Percentiles rank a stretch among this genome's conserved stretches.
Conservation (phyloP, 257 asterid genomes). For the Coffea eugenioides region DNA sequence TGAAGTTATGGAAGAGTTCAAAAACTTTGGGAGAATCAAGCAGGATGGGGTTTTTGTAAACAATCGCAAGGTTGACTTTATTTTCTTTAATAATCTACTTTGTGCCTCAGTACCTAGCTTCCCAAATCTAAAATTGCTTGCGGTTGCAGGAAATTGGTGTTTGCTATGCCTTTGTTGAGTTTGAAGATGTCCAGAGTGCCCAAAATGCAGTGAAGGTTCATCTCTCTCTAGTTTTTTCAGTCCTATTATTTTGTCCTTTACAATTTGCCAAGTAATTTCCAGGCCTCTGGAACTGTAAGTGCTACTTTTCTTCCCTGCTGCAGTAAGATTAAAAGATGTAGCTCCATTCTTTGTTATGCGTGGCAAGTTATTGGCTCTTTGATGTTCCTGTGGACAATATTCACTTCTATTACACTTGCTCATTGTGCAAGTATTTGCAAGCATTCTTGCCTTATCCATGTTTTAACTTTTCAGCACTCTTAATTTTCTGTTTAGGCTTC, state of each 20-base stretch:
- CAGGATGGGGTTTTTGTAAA: conserved; percentile 75
- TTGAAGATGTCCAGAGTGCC: conserved; percentile 71
- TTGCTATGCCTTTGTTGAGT: conserved; percentile 88
- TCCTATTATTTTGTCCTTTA: neutral
- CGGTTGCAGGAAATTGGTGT: conserved; percentile 69
- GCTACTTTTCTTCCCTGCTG: neutral
- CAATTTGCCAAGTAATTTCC: no score
- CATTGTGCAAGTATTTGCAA: neutral
- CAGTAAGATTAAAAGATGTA: neutral
- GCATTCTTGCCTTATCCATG: neutral
- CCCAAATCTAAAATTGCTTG: conserved; percentile 24
- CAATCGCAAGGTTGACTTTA: conserved; percentile 53
- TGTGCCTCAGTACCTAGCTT: conserved; percentile 9
- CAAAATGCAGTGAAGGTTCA: conserved; percentile 72
- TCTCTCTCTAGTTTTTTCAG: neutral
- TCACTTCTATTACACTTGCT: neutral
- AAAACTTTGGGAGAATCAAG: conserved; percentile 63
- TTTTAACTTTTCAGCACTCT: neutral
- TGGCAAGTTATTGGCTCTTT: neutral
- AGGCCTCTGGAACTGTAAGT: neutral
- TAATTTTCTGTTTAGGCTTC: conserved; percentile 51
- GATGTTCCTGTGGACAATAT: neutral
- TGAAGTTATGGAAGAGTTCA: conserved; percentile 71
- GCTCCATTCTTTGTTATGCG: neutral
- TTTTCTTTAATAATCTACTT: conserved; percentile 5